phyloP scores from a whole-genome alignment of 2,329 filamentous ascomycete genomes.

The Myotisia sp. region DNA sequence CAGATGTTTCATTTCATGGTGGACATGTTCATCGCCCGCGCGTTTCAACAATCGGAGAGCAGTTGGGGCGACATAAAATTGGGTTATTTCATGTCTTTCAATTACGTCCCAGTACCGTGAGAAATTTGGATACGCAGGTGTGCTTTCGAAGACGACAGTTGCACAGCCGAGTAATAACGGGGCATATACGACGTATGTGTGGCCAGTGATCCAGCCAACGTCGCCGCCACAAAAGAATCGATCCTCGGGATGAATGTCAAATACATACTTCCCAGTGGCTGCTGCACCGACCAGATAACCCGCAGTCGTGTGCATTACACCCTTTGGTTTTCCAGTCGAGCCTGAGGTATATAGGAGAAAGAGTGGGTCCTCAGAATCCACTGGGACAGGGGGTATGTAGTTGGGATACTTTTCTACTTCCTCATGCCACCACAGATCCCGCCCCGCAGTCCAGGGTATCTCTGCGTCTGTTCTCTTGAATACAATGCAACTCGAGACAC shows the following conservation, averaged over 20 bases:
- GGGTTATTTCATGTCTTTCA: conserved; percentile 83
- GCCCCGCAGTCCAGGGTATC: conserved; percentile 74
- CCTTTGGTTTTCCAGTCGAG: conserved; percentile 96
- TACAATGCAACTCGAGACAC: conserved; percentile 71
- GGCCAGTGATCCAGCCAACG: conserved; percentile 97
- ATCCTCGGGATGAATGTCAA: conserved; percentile 90
- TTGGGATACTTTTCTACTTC: conserved; percentile 92
- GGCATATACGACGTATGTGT: conserved; percentile 96
- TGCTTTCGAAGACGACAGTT: conserved; percentile 95
- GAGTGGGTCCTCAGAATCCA: conserved; percentile 88
- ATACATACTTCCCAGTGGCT: conserved; percentile 93
- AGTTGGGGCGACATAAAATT: conserved; percentile 96
- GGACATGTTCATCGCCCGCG: conserved; percentile 83
- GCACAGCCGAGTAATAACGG: conserved; percentile 83
- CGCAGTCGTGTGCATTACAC: conserved; percentile 92
- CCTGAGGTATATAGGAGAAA: conserved; percentile 97
- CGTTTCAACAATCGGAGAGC: conserved; percentile 87
- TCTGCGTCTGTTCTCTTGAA: conserved; percentile 92
- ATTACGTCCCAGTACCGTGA: conserved; percentile 98
- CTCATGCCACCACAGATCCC: conserved; percentile 97
- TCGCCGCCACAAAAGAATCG: conserved; percentile 96
- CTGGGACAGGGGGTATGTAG: conserved; percentile 76
- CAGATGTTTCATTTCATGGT: conserved; percentile 75
- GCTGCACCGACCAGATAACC: conserved; percentile 92
- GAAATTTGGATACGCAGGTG: conserved; percentile 92